Evolutionary conservation across 2,329 filamentous ascomycete species (phyloP).

Genomic region (Ceratocystis cacaofunesta): DNA sequence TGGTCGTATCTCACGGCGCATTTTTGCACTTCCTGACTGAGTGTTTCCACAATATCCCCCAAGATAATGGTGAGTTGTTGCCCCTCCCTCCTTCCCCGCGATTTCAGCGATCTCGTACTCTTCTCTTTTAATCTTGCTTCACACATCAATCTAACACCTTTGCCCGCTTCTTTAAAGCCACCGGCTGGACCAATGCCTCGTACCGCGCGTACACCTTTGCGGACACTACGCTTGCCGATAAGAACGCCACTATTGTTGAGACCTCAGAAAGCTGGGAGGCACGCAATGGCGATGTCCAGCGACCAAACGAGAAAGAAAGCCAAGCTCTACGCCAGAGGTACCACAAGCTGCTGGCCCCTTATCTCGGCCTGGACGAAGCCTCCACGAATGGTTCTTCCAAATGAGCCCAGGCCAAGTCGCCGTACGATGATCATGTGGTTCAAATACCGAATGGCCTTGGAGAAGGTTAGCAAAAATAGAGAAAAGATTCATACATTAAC

Average conservation of each 20-base stretch:
- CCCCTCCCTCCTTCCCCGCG: too few species aligned
- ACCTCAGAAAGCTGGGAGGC: constrained; percentile 34
- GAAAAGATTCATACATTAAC: neutral
- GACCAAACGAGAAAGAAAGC: constrained; percentile 33
- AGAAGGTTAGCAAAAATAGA: neutral
- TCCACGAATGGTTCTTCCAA: neutral
- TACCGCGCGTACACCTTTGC: constrained; percentile 52
- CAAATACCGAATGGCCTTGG: neutral
- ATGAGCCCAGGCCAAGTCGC: neutral
- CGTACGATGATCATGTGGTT: neutral
- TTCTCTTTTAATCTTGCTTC: neutral
- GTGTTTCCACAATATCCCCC: constrained; percentile 53
- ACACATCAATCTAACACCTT: neutral
- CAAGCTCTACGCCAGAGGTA: constrained; percentile 29
- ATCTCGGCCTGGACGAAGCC: constrained; percentile 25
- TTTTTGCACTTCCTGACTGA: constrained; percentile 75
- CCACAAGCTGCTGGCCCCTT: constrained; percentile 25
- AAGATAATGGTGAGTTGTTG: constrained; percentile 27
- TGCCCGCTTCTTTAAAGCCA: constrained; percentile 33
- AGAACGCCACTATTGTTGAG: constrained; percentile 34
- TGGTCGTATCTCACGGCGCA: constrained; percentile 68
- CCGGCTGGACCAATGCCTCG: constrained; percentile 62
- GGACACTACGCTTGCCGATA: constrained; percentile 35
- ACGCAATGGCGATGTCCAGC: constrained; percentile 28
- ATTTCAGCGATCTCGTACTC: neutral